phyloP scores from a whole-genome alignment of 306 rosid species.

The Cicer cuneatum region DNA sequence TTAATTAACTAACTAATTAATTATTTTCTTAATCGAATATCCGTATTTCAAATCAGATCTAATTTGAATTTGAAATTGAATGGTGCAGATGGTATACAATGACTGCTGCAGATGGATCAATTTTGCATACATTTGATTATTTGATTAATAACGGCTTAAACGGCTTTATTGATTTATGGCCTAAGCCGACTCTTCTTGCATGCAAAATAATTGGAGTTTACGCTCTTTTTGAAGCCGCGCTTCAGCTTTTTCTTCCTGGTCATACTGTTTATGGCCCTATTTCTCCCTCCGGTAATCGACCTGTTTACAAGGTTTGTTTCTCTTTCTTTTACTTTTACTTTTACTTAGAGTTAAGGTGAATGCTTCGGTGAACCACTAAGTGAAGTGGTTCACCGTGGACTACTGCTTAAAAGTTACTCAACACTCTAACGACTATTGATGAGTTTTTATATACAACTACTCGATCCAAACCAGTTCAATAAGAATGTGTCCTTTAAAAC shows the following conservation, averaged over 20 bases:
- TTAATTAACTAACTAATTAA: background rate
- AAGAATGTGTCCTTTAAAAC: no score
- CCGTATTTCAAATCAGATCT: background rate
- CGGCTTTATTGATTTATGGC: slow-evolving; percentile 68
- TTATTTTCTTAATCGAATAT: background rate
- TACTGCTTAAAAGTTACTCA: no score
- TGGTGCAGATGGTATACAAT: slow-evolving; percentile 91
- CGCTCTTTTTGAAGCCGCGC: slow-evolving; percentile 80
- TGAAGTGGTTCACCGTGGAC: no score
- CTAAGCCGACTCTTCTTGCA: slow-evolving; percentile 73
- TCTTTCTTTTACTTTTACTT: background rate
- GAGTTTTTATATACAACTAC: no score
- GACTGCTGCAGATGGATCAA: slow-evolving; percentile 84
- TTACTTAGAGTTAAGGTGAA: background rate
- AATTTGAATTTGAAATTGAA: background rate
- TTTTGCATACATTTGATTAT: slow-evolving; percentile 57
- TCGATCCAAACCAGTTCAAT: no score
- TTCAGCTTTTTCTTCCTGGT: slow-evolving; percentile 87
- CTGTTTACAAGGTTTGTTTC: slow-evolving; percentile 79
- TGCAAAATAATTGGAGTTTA: slow-evolving; percentile 67
- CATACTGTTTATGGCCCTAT: slow-evolving; percentile 78
- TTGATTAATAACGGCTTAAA: slow-evolving; percentile 54
- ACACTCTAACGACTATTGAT: no score
- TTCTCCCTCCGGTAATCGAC: slow-evolving; percentile 82
- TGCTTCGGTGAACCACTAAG: no score